Conservation (phyloP, 2,329 filamentous ascomycete genomes). For the Colletotrichum lentis region DNA sequence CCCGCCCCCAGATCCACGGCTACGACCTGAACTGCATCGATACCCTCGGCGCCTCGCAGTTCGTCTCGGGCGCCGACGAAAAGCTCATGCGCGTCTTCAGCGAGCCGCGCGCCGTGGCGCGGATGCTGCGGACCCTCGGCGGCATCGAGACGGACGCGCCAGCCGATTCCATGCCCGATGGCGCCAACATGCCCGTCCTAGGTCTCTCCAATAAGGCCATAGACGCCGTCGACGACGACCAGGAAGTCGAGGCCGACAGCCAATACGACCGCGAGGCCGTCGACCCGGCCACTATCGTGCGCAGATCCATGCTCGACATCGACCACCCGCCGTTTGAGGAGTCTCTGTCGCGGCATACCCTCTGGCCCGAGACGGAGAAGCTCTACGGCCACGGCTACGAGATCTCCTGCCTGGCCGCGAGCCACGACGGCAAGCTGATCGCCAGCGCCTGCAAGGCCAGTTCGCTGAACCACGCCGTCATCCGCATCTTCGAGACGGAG, state of each 20-base stretch:
- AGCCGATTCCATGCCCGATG: conserved; percentile 72
- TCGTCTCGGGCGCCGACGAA: conserved; percentile 95
- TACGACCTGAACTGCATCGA: conserved; percentile 97
- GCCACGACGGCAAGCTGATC: conserved; percentile 76
- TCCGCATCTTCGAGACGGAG: conserved; percentile 86
- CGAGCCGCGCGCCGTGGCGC: conserved; percentile 83
- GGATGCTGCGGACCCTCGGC: conserved; percentile 74
- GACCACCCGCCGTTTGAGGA: conserved; percentile 87
- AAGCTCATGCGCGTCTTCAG: conserved; percentile 97
- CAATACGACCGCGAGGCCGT: conserved; percentile 62
- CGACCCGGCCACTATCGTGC: conserved; percentile 63
- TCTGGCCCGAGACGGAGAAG: conserved; percentile 97
- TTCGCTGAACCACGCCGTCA: conserved; percentile 91
- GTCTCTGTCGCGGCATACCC: conserved; percentile 84
- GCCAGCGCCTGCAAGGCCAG: conserved; percentile 94
- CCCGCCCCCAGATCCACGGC: conserved; percentile 94
- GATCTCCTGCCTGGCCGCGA: conserved; percentile 85
- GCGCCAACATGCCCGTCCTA: conserved; percentile 92
- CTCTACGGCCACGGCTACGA: conserved; percentile 98
- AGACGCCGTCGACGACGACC: conserved; percentile 62
- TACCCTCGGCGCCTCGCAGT: conserved; percentile 74
- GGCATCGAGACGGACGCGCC: conserved; percentile 57
- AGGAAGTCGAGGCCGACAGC: conserved; percentile 55
- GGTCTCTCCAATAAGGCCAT: conserved; percentile 96
- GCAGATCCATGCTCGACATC: conserved; percentile 70